Conservation (phyloP, 2,329 filamentous ascomycete species). For the Lasiodiplodia gonubiensis region DNA sequence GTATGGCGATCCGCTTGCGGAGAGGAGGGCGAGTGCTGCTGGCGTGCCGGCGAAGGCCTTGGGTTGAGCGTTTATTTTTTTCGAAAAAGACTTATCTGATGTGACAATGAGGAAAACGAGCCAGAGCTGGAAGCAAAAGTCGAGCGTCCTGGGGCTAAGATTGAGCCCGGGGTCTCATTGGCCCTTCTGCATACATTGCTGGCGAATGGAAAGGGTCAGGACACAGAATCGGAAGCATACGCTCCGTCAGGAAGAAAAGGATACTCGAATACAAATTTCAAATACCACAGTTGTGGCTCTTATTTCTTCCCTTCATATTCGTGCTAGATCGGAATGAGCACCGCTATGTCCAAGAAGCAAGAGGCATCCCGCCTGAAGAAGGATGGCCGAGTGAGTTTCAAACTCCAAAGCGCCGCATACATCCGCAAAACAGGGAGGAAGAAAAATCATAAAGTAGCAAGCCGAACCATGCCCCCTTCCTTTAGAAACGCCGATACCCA, state of each 20-base stretch:
- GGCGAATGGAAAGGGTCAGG: not conserved
- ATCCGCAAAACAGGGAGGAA: not conserved
- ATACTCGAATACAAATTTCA: not conserved
- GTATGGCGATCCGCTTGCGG: slow-evolving; percentile 28
- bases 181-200: not conserved
- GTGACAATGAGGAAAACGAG: not conserved
- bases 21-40: not conserved
- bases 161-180: not conserved
- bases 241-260: not conserved
- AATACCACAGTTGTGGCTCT: not conserved
- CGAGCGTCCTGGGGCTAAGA: not conserved
- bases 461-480: not conserved
- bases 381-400: not conserved
- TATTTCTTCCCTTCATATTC: slow-evolving; percentile 12
- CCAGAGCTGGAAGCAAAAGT: not conserved
- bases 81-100: no score
- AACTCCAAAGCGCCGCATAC: not conserved
- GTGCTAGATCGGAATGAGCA: not conserved
- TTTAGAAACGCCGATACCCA: slow-evolving; percentile 13
- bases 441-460: not conserved
- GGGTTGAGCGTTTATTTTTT: no score
- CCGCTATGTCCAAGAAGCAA: not conserved
- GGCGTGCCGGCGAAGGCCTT: not conserved
- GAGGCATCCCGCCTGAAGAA: not conserved
- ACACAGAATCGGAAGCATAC: not conserved